Percentiles rank a stretch among this genome's conserved stretches.
phyloP scores from a whole-genome alignment of 2,329 filamentous ascomycete species.

The Cordyceps pruinosa region DNA sequence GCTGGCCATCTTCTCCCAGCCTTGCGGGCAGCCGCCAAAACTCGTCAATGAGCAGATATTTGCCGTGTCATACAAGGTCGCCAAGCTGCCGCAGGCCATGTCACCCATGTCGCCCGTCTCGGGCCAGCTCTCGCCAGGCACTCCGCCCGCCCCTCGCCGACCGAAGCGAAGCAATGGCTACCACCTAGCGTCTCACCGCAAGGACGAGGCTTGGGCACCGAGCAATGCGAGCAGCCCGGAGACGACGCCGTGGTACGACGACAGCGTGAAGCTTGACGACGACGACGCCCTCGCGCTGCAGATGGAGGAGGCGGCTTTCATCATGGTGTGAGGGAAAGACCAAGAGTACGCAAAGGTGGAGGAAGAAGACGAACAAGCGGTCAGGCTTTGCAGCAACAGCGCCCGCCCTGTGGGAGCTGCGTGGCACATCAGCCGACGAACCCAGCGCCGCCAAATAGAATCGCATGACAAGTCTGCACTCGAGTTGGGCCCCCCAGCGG shows the following conservation, averaged over 20 bases:
- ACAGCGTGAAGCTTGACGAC: constrained; percentile 1
- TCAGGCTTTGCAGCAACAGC: neutral
- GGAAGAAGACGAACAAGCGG: neutral
- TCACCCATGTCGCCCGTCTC: neutral
- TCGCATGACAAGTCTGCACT: neutral
- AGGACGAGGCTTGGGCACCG: neutral
- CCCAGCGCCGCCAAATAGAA: neutral
- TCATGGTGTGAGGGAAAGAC: neutral
- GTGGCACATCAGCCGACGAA: neutral
- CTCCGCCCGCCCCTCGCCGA: neutral
- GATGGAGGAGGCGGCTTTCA: neutral
- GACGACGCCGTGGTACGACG: neutral
- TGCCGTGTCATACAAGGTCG: constrained; percentile 9
- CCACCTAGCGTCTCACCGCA: neutral
- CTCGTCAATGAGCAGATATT: constrained; percentile 8
- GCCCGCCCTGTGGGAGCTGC: neutral
- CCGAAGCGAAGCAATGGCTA: constrained; percentile 10
- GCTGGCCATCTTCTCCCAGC: neutral
- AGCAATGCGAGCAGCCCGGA: constrained; percentile 8
- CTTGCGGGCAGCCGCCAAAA: neutral
- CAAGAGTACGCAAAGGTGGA: neutral
- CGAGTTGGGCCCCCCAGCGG: neutral
- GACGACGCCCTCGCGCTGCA: neutral
- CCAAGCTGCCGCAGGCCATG: constrained; percentile 1
- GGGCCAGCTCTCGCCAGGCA: neutral